Conservation (phyloP, 352 stramenopile genomes). For the Globisporangium splendens region DNA sequence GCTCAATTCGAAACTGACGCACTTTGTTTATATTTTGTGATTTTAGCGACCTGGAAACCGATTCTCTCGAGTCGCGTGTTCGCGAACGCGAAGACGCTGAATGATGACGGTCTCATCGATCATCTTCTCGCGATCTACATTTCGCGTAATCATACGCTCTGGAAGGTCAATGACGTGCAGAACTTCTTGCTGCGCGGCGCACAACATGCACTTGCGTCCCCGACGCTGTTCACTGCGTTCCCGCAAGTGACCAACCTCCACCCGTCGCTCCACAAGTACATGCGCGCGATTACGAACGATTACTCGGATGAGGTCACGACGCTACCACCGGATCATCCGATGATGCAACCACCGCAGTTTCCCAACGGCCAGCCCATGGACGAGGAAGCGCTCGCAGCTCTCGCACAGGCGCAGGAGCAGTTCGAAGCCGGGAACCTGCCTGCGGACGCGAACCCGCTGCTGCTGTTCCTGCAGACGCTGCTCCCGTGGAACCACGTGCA, state of each 20-base stretch:
- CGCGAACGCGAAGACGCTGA: constrained; percentile 60
- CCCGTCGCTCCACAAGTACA: constrained; percentile 64
- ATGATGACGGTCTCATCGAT: constrained; percentile 53
- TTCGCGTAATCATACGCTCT: constrained; percentile 68
- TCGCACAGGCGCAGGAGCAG: constrained; percentile 60
- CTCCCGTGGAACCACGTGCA: constrained; percentile 84
- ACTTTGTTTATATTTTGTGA: not conserved
- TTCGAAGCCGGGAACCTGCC: constrained; percentile 67
- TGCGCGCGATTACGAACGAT: constrained; percentile 58
- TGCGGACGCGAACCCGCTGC: constrained; percentile 73
- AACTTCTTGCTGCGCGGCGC: constrained; percentile 61
- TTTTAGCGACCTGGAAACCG: constrained; percentile 59
- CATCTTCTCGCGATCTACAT: constrained; percentile 84
- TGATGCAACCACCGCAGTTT: constrained; percentile 69
- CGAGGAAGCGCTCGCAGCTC: constrained; percentile 42
- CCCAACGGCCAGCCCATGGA: constrained; percentile 63
- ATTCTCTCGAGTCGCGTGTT: constrained; percentile 76
- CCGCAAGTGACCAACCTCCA: constrained; percentile 59
- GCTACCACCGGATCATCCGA: constrained; percentile 76
- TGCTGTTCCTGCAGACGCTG: constrained; percentile 83
- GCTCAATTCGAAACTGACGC: not conserved
- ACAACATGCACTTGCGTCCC: constrained; percentile 56
- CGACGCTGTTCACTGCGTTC: constrained; percentile 42
- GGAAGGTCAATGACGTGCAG: constrained; percentile 82
- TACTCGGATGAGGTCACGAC: constrained; percentile 88